These are phyloP conservation scores for Encephalitozoon cuniculi DNA, from an alignment of 371 early-diverging fungal genomes.

Conservation along the genomic window DNA sequence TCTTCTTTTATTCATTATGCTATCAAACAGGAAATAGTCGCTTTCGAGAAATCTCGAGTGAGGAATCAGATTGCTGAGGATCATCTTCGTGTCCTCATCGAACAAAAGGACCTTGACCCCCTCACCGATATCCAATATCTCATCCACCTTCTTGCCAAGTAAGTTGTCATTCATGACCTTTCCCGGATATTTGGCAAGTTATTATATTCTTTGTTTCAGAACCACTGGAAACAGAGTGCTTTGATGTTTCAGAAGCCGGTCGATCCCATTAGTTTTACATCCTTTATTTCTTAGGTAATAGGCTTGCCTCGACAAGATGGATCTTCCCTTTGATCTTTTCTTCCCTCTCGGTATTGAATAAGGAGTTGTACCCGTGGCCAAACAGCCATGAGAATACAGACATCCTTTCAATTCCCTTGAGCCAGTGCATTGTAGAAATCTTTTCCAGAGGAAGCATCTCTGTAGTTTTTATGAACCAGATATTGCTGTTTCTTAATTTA, in stretches of 20 bases:
- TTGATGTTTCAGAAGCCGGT: too few species aligned
- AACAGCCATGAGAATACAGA: background rate
- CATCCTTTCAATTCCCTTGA: background rate
- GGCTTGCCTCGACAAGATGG: background rate
- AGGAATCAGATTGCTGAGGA: conserved; percentile 54
- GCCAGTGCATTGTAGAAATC: conserved; percentile 2
- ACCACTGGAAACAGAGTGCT: background rate
- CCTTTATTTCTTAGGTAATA: background rate
- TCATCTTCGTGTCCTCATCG: conserved; percentile 54
- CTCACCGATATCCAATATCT: conserved; percentile 15
- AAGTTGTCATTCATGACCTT: background rate
- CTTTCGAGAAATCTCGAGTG: conserved; percentile 51
- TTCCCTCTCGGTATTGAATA: background rate
- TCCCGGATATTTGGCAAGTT: background rate
- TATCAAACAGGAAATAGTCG: conserved; percentile 60
- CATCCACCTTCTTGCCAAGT: background rate
- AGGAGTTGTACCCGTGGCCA: background rate
- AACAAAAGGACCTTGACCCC: conserved; percentile 57
- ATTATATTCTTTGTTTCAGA: background rate
- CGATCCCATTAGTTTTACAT: background rate
- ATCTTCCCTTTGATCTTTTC: background rate
- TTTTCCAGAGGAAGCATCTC: background rate
- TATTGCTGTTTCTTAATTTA: background rate
- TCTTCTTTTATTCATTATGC: conserved; percentile 44
- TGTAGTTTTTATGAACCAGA: background rate